Conservation (phyloP, 805 yeast genomes). For the Metschnikowia amazonensis region DNA sequence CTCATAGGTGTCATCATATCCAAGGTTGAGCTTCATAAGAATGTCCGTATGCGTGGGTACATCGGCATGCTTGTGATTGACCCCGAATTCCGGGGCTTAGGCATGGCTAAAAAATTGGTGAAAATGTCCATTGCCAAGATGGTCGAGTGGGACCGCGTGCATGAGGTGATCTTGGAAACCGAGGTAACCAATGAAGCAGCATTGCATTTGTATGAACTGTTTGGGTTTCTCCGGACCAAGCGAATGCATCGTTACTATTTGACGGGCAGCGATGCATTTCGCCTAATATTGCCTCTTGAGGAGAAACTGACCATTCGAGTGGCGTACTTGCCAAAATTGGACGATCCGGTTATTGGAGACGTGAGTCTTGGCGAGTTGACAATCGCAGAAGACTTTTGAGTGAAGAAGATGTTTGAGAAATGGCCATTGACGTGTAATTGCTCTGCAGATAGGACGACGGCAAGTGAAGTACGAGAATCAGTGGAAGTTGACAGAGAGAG, state of each 20-base stretch:
- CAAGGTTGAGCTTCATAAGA: conserved; percentile 73
- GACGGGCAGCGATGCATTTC: conserved; percentile 89
- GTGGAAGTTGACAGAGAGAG: too few species aligned
- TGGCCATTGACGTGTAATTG: too few species aligned
- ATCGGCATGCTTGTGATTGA: conserved; percentile 95
- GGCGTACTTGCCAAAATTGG: conserved; percentile 42
- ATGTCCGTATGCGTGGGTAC: conserved; percentile 76
- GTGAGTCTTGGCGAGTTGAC: background rate
- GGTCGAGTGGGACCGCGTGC: conserved; percentile 60
- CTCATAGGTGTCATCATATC: conserved; percentile 84
- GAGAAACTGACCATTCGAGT: conserved; percentile 47
- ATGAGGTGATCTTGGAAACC: conserved; percentile 91
- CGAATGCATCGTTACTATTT: conserved; percentile 83
- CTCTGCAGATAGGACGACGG: too few species aligned
- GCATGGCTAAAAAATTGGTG: conserved; percentile 77
- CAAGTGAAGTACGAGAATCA: too few species aligned
- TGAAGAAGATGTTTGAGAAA: background rate
- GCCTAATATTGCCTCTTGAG: conserved; percentile 78
- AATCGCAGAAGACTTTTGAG: background rate
- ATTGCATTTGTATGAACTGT: conserved; percentile 60
- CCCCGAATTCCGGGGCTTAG: conserved; percentile 64
- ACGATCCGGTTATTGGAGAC: background rate
- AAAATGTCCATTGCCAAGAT: conserved; percentile 58
- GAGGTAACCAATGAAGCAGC: conserved; percentile 80
- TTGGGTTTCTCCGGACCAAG: conserved; percentile 73